Evolutionary conservation across 148 eudicot species (phyloP), one percentile per base, ranked within the genome.

Genomic region (Camellia granthamiana): DNA sequence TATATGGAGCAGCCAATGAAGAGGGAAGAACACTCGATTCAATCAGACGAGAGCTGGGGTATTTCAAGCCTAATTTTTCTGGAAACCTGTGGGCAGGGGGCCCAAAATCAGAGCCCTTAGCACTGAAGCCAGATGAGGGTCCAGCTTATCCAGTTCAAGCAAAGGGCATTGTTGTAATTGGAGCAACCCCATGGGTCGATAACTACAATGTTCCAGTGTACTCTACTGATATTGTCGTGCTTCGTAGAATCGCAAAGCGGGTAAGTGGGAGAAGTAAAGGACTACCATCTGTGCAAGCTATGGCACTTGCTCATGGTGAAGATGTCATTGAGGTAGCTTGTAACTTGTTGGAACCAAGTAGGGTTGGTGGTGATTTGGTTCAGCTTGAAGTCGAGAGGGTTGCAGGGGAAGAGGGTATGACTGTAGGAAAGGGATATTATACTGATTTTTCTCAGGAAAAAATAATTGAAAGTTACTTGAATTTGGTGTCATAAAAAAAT

Each of bases 251-350:
- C 41, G 94, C 97, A 4, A 90, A 87, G 82, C 85, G 86, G 76
- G 87, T 92, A 6, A 93, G 98, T 42, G 93, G 88, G 55, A 87
- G 91, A 79, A 93, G 97, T 13, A 92, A 90, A 14, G 98, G 98
- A 9, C 93, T 90, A 65, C 85, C 85, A 9, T 87, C 91, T 0
- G 97, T 95, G 21, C 97, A 95, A 83, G 88, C 97, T 56, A 93
- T 95, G 96, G 97, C 96, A 19, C 97, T 95, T 78, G 89, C 85
- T 77, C 98, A 95, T 72, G 91, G 89, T n/a, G 87, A 92, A 61
- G 94, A 86, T 55, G 75, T 89, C 47, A 87, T 89, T 72, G 95
- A 93, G 85, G 92, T 91, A 21, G 94, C 97, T 77, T 93, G 97
- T 76, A 93, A 93, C 80, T 75, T 93, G 81, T 79, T 93, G 77